Conservation (phyloP, 2,329 filamentous ascomycete genomes). For the Coccinonectria pachysandricola region DNA sequence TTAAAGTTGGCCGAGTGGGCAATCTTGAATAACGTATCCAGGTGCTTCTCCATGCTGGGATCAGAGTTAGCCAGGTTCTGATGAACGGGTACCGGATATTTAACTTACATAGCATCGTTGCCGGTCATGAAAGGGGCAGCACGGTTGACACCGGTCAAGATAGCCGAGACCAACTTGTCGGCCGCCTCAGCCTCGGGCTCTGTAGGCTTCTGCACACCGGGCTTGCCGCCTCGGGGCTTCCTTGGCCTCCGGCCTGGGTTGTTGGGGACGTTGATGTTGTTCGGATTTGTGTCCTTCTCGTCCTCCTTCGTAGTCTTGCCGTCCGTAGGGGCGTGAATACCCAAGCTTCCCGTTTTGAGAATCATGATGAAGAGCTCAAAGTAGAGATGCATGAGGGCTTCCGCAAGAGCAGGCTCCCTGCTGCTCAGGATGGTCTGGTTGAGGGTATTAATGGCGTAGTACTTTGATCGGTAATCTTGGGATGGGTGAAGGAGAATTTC, state of each 20-base stretch:
- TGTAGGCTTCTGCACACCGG: conserved; percentile 14
- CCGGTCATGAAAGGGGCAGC: conserved; percentile 86
- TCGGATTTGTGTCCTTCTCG: conserved; percentile 6
- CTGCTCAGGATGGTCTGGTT: conserved; percentile 90
- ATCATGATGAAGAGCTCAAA: conserved; percentile 80
- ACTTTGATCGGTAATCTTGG: conserved; percentile 80
- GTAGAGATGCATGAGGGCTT: conserved; percentile 78
- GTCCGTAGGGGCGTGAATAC: conserved; percentile 34
- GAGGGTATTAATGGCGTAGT: conserved; percentile 91
- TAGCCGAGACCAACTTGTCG: conserved; percentile 85
- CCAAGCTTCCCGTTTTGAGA: conserved; percentile 49
- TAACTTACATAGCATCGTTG: conserved; percentile 59
- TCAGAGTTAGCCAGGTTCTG: conserved; percentile 7
- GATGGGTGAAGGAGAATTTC: conserved; percentile 81
- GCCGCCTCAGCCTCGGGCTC: conserved; percentile 56
- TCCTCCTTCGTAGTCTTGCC: conserved; percentile 27
- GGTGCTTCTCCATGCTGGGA: conserved; percentile 66
- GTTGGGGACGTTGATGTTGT: conserved; percentile 3
- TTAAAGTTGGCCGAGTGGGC: conserved; percentile 99
- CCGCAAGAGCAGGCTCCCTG: conserved; percentile 72
- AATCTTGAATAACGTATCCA: conserved; percentile 90
- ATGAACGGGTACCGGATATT: no score
- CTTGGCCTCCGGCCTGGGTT: conserved; percentile 11
- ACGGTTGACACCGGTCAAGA: conserved; percentile 90
- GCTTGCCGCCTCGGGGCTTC: conserved; percentile 16